Conservation (phyloP, 2,329 filamentous ascomycete species). For the Ascochyta koolunga region DNA sequence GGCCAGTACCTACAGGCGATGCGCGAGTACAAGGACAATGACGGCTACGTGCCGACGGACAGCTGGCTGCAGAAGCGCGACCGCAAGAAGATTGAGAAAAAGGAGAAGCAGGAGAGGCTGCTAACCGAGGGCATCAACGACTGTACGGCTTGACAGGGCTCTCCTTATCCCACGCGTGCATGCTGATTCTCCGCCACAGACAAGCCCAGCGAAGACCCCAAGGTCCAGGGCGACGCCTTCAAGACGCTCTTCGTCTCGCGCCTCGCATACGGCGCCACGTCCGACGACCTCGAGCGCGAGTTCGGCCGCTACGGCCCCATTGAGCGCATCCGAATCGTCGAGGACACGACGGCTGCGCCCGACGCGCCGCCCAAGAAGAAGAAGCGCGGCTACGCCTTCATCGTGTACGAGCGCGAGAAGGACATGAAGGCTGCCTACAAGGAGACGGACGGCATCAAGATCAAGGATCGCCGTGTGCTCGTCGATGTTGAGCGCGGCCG, state of each 20-base stretch:
- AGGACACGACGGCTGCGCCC: conserved; percentile 74
- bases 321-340: conserved; percentile 89
- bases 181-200: conserved; percentile 57
- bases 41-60: conserved; percentile 81
- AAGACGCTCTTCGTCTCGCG: conserved; percentile 93
- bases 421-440: conserved; percentile 99
- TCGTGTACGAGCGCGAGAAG: conserved; percentile 95
- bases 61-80: conserved; percentile 91
- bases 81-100: conserved; percentile 81
- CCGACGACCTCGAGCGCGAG: conserved; percentile 88
- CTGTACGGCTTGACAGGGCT: conserved; percentile 57
- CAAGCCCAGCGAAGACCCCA: conserved; percentile 82
- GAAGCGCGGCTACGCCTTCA: conserved; percentile 92
- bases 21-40: conserved; percentile 77
- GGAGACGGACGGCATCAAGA: conserved; percentile 83
- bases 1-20: conserved; percentile 76
- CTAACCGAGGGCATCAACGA: conserved; percentile 67
- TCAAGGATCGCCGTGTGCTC: conserved; percentile 89
- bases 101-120: conserved; percentile 68
- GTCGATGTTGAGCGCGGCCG: conserved; percentile 96
- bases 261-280: conserved; percentile 85
- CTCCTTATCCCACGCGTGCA: neutral
- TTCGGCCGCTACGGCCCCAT: conserved; percentile 94
- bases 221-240: conserved; percentile 91
- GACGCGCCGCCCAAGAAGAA: conserved; percentile 63